Evolutionary conservation across 2,329 filamentous ascomycete species (phyloP).

Genomic region (Pestalotiopsis sp.): DNA sequence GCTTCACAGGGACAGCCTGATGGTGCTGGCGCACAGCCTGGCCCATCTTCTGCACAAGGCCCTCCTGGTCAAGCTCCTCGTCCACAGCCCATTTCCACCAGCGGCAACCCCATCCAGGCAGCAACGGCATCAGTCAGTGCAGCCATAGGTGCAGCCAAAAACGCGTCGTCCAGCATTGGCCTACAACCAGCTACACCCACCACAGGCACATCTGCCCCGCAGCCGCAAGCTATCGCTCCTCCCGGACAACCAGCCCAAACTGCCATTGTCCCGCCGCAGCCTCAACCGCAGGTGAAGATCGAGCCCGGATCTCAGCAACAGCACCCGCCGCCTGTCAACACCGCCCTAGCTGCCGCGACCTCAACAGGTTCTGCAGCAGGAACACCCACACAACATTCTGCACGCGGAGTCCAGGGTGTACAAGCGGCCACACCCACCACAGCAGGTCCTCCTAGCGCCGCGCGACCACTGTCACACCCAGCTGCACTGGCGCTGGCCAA

Average conservation of each 20-base stretch:
- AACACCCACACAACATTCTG: conserved; percentile 51
- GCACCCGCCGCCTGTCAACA: conserved; percentile 49
- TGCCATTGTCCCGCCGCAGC: conserved; percentile 19
- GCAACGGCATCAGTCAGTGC: conserved; percentile 34
- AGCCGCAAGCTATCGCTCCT: conserved; percentile 28
- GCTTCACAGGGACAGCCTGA: conserved; percentile 19
- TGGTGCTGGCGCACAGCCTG: not conserved
- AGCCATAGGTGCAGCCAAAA: conserved; percentile 35
- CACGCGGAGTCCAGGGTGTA: conserved; percentile 49
- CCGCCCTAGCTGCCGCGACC: conserved; percentile 42
- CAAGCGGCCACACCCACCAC: conserved; percentile 33
- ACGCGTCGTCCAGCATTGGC: conserved; percentile 28
- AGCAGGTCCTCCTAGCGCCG: conserved; percentile 15
- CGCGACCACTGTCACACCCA: conserved; percentile 29
- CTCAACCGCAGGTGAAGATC: conserved; percentile 34
- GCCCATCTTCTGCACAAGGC: conserved; percentile 22
- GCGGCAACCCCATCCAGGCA: conserved; percentile 30
- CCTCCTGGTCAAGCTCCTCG: conserved; percentile 14
- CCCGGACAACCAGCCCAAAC: conserved; percentile 25
- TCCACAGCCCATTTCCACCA: conserved; percentile 24
- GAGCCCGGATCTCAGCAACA: conserved; percentile 35
- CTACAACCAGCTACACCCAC: conserved; percentile 25
- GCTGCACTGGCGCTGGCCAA: conserved; percentile 34
- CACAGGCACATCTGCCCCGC: conserved; percentile 17
- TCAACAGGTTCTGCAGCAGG: conserved; percentile 43